phyloP scores from a whole-genome alignment of 164 flowering plant species.

The Magnolia kwangsiensis region DNA sequence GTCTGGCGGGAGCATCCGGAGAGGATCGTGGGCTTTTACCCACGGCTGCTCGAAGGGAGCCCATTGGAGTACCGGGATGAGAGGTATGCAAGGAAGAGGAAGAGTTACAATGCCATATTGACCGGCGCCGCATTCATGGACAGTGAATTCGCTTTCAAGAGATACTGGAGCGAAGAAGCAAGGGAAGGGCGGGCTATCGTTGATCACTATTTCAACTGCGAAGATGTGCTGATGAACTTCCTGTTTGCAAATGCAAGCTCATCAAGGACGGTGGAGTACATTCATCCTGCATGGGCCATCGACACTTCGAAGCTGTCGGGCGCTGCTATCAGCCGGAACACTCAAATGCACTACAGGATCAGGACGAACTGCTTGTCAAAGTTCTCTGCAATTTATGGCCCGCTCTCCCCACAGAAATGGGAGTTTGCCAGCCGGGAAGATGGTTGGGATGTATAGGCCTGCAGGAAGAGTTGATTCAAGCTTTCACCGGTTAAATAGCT shows the following conservation, averaged over 20 bases:
- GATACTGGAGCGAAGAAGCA: constrained; percentile 66
- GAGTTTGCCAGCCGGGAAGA: constrained; percentile 48
- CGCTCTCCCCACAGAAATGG: constrained; percentile 39
- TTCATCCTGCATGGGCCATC: constrained; percentile 70
- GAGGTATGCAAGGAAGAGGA: constrained; percentile 52
- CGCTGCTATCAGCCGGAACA: constrained; percentile 73
- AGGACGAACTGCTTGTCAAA: constrained; percentile 56
- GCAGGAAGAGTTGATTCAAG: no score
- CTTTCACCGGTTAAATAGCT: neutral
- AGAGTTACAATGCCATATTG: constrained; percentile 67
- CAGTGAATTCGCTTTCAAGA: constrained; percentile 39
- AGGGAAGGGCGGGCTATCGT: constrained; percentile 52
- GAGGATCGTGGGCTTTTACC: constrained; percentile 75
- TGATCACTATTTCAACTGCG: constrained; percentile 69
- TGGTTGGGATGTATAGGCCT: constrained; percentile 68
- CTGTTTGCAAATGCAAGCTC: constrained; percentile 62
- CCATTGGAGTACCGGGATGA: constrained; percentile 57
- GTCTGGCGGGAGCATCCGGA: constrained; percentile 81
- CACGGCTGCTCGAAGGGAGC: constrained; percentile 46
- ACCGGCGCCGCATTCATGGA: constrained; percentile 93
- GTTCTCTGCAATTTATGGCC: constrained; percentile 63
- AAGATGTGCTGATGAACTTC: constrained; percentile 71
- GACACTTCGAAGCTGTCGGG: constrained; percentile 75
- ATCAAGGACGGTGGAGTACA: constrained; percentile 54
- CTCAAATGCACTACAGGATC: constrained; percentile 48